Evolutionary conservation across 2,329 filamentous ascomycete genomes (phyloP).

Genomic region (Tolypocladium amazonense): DNA sequence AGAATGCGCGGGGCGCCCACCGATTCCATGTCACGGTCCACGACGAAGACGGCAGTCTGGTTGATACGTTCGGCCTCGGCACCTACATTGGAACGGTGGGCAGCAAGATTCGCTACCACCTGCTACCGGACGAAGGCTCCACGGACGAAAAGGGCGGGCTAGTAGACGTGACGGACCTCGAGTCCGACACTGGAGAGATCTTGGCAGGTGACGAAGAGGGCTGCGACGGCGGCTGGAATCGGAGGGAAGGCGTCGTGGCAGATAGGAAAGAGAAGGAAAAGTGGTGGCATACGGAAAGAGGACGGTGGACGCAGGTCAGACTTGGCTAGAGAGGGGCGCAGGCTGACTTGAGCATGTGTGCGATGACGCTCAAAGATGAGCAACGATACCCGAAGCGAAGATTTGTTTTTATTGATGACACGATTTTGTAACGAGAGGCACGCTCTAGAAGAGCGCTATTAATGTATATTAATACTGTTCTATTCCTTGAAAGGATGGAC

Average conservation of each 20-base stretch:
- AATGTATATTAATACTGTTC: too few species aligned
- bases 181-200: conserved; percentile 36
- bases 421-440: too few species aligned
- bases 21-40: conserved; percentile 49
- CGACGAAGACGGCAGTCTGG: conserved; percentile 38
- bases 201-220: conserved; percentile 24
- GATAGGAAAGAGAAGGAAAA: conserved; percentile 37
- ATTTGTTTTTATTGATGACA: not conserved
- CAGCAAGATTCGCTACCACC: conserved; percentile 48
- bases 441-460: not conserved
- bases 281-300: conserved; percentile 41
- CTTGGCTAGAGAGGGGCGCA: conserved; percentile 5
- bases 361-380: not conserved
- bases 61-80: conserved; percentile 44
- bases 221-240: conserved; percentile 38
- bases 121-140: conserved; percentile 46
- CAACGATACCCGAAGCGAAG: not conserved
- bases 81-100: conserved; percentile 51
- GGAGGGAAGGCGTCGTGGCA: conserved; percentile 20
- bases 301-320: conserved; percentile 25
- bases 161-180: conserved; percentile 38
- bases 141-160: conserved; percentile 47
- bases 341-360: not conserved
- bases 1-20: conserved; percentile 42
- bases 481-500: too few species aligned